A percentile compares a stretch with the other conserved stretches of the same genome.
phyloP scores from a whole-genome alignment of 2,329 filamentous ascomycete species.

The Colletotrichum camelliae region DNA sequence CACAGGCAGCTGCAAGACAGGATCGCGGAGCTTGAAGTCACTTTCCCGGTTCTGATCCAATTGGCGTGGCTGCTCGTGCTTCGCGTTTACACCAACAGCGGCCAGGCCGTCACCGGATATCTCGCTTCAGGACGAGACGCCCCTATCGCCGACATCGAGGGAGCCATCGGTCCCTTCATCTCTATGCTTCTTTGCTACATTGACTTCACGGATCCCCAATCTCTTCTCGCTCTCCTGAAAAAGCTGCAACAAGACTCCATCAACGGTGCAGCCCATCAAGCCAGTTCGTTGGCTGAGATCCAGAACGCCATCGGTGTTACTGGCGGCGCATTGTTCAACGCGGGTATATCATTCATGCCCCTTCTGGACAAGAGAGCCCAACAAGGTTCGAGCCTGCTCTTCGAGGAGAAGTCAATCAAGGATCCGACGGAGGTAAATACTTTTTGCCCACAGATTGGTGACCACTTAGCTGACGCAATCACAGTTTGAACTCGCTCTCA shows the following conservation, averaged over 20 bases:
- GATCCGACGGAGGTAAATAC: background rate
- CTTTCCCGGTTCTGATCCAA: constrained; percentile 55
- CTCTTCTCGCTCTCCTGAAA: constrained; percentile 46
- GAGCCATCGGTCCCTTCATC: constrained; percentile 57
- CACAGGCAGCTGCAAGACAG: constrained; percentile 31
- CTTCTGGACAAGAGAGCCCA: constrained; percentile 19
- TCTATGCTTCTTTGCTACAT: constrained; percentile 48
- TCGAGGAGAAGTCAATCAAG: background rate
- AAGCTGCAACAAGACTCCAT: constrained; percentile 51
- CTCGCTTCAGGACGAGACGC: constrained; percentile 58
- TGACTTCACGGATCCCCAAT: constrained; percentile 47
- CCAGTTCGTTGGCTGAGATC: constrained; percentile 52
- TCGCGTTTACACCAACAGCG: constrained; percentile 48
- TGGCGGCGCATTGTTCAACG: constrained; percentile 34
- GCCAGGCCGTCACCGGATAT: constrained; percentile 59
- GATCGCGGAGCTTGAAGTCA: constrained; percentile 45
- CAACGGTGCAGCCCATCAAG: constrained; percentile 51
- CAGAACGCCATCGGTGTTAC: constrained; percentile 36
- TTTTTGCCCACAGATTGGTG: background rate
- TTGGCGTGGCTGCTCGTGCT: constrained; percentile 58
- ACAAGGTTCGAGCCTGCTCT: constrained; percentile 21
- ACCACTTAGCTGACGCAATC: background rate
- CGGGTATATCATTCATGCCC: constrained; percentile 31
- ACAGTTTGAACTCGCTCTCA: background rate
- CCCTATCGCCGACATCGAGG: constrained; percentile 50